Evolutionary conservation across 2,329 filamentous ascomycete species (phyloP), one percentile per base, ranked within the genome.

Genomic region (Pseudogymnoascus sp.): DNA sequence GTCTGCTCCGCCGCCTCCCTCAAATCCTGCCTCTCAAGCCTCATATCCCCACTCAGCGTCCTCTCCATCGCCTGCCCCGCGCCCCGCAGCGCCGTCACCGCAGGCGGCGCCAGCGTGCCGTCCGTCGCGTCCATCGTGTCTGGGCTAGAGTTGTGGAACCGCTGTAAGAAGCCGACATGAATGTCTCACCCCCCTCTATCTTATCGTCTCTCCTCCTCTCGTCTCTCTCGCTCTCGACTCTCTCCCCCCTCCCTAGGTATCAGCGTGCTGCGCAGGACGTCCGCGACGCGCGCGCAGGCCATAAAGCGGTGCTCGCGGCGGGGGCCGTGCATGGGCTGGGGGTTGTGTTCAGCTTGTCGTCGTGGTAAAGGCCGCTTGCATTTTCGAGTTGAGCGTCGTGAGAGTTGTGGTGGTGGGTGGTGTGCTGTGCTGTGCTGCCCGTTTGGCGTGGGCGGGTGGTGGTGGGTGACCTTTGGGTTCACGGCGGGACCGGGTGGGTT

Each of bases 1-100:
- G 92, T 97, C 78, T 97, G 91, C 76, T 97, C 93, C 59, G 93
- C 94, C 40, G 93, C 94, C 78, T 96, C 90, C 72, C 92, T 92
- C 68, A 99, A 82, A 73, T 97, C 93, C 72, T 96, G 89, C 65
- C 92, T 85, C 78, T 97, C 92, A 72, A 95, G 91, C 69, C 90
- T 87, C 70, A 97, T 97, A 73, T 96, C 87, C 75, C 92, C 86
- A 76, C 89, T 97, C 67, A 94, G 78, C 10, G 90, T 82, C 63
- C 85, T 78, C 72, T 84, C 81, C 84, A 87, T 87, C 55, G 64
- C 61, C 63, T 65, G 65, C 63, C 64, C 69, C 45, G 70, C 67
- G 62, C 67, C 69, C 45, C 70, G 70, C 64, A 72, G 61, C 61
- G 66, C 62, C 58, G 67, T 65, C 39, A 73, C 67, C 58, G 61